Evolutionary conservation across 768 basidiomycete species (phyloP).

Genomic region (Rhodotorula babjevae): DNA sequence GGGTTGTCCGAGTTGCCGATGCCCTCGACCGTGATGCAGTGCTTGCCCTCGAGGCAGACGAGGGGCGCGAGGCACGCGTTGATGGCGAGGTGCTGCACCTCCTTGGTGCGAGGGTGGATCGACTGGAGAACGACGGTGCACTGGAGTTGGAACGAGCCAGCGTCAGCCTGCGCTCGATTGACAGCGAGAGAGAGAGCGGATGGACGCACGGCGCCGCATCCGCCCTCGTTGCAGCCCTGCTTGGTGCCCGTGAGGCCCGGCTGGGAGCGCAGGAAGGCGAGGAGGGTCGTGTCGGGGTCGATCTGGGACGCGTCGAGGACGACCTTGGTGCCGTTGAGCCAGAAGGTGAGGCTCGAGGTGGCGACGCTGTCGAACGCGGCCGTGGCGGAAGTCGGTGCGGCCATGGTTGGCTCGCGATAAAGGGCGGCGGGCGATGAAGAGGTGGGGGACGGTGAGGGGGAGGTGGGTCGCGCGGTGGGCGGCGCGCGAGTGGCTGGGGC

Average conservation of each 20-base stretch:
- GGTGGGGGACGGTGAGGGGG: neutral
- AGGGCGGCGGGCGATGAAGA: neutral
- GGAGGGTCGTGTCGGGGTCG: conserved; percentile 40
- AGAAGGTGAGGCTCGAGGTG: conserved; percentile 31
- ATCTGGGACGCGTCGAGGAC: conserved; percentile 4
- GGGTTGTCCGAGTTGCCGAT: conserved; percentile 40
- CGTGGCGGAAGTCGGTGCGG: neutral
- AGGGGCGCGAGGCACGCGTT: conserved; percentile 44
- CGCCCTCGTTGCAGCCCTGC: conserved; percentile 42
- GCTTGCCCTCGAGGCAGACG: conserved; percentile 40
- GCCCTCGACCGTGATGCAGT: conserved; percentile 42
- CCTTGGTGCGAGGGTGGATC: conserved; percentile 5
- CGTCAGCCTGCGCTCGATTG: neutral
- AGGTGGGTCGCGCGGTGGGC: no score
- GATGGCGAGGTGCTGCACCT: conserved; percentile 34
- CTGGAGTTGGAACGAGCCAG: neutral
- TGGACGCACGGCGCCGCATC: conserved; percentile 34
- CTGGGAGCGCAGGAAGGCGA: conserved; percentile 42
- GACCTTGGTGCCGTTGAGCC: conserved; percentile 9
- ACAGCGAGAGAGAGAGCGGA: neutral
- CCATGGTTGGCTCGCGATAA: neutral
- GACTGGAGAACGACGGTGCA: conserved; percentile 18
- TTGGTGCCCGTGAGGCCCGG: conserved; percentile 41
- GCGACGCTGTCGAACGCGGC: conserved; percentile 9
- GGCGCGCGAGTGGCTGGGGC: no score